These are phyloP conservation scores for Yamadazyma conglobata DNA, from an alignment of 1,139 yeast species.

Conservation along the genomic window DNA sequence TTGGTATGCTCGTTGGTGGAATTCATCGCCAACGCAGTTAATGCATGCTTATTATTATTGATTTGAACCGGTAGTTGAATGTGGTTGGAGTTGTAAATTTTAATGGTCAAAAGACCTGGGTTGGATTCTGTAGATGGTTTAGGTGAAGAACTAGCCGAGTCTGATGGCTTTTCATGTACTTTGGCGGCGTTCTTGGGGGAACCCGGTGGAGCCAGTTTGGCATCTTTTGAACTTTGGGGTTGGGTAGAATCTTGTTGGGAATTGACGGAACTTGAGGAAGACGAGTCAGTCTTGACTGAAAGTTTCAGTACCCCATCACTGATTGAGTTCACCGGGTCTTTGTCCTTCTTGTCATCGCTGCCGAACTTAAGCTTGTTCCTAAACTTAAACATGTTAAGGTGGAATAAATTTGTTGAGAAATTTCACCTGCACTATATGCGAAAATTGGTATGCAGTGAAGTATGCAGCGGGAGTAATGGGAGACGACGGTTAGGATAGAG, in stretches of 20 bases:
- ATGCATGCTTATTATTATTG: conserved; percentile 49
- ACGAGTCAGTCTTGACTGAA: conserved; percentile 5
- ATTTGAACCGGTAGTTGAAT: conserved; percentile 61
- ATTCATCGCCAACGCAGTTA: conserved; percentile 50
- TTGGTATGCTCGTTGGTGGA: conserved; percentile 40
- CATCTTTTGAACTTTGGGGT: too few relatives aligned
- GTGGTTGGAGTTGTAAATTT: conserved; percentile 60
- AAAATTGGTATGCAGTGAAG: neutral
- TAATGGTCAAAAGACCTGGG: conserved; percentile 72
- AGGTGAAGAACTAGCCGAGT: too few relatives aligned
- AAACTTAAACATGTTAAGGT: conserved; percentile 36
- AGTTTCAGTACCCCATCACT: conserved; percentile 5
- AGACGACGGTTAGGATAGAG: too few relatives aligned
- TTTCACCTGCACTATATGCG: too few relatives aligned
- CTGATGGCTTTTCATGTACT: too few relatives aligned
- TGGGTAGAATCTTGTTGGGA: conserved; percentile 5
- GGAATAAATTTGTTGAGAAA: too few relatives aligned
- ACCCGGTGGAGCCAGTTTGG: too few relatives aligned
- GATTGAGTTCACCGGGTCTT: conserved; percentile 2
- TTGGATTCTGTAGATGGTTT: too few relatives aligned
- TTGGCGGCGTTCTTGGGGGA: too few relatives aligned
- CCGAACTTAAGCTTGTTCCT: conserved; percentile 48
- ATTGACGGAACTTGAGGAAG: conserved; percentile 3
- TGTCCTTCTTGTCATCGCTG: conserved; percentile 7
- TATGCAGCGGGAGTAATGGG: neutral